Conservation (phyloP, 441 rosid genomes). For the Isatis lusitanica region DNA sequence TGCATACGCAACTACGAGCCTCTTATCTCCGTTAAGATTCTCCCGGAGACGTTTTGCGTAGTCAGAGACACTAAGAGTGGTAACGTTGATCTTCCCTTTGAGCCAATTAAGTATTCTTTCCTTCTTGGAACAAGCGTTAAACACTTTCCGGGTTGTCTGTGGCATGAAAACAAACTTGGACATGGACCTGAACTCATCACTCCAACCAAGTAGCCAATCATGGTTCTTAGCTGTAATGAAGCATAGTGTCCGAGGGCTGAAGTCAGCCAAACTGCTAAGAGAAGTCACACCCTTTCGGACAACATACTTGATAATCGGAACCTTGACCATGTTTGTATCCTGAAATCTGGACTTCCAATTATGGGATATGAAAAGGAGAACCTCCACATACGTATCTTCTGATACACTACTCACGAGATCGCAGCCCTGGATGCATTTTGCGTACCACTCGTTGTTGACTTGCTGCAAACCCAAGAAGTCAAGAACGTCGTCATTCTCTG, state of each 20-base stretch:
- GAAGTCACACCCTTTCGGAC: slow-evolving; percentile 41
- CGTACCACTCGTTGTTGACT: slow-evolving; percentile 58
- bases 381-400: slow-evolving; percentile 48
- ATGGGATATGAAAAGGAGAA: slow-evolving; percentile 52
- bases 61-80: slow-evolving; percentile 19
- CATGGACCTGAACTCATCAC: slow-evolving; percentile 46
- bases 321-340: slow-evolving; percentile 31
- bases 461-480: slow-evolving; percentile 52
- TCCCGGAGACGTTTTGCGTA: slow-evolving; percentile 35
- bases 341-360: slow-evolving; percentile 50
- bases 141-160: slow-evolving; percentile 34
- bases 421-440: slow-evolving; percentile 53
- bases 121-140: slow-evolving; percentile 19
- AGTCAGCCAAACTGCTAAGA: slow-evolving; percentile 40
- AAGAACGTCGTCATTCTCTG: slow-evolving; percentile 40
- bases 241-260: slow-evolving; percentile 30
- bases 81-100: slow-evolving; percentile 20
- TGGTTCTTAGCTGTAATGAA: background rate
- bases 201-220: slow-evolving; percentile 60
- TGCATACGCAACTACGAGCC: slow-evolving; percentile 45
- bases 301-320: slow-evolving; percentile 57
- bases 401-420: slow-evolving; percentile 49
- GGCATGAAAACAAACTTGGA: slow-evolving; percentile 48
- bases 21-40: slow-evolving; percentile 35
- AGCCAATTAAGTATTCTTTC: slow-evolving; percentile 45